These are phyloP conservation scores for Delonix regia DNA, from an alignment of 306 rosid species.

Conservation along the genomic window DNA sequence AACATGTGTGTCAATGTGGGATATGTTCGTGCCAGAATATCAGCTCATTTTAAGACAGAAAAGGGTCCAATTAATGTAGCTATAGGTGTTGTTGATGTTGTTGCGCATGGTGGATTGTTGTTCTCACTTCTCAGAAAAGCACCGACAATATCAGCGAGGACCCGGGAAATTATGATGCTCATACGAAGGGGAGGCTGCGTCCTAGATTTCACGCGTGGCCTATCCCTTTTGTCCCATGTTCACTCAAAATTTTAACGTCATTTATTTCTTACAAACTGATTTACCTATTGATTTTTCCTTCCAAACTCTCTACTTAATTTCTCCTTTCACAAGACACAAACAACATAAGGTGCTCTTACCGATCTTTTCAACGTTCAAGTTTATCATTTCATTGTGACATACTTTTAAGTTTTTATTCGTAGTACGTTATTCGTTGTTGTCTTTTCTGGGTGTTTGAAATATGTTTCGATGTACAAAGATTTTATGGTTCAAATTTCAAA, in stretches of 20 bases:
- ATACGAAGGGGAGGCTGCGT: conserved; percentile 35
- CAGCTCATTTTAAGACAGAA: neutral
- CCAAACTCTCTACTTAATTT: too few relatives aligned
- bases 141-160: conserved; percentile 34
- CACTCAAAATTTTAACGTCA: too few relatives aligned
- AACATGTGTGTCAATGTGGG: too few relatives aligned
- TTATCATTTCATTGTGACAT: neutral
- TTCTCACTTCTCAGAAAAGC: conserved; percentile 21
- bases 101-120: conserved; percentile 9
- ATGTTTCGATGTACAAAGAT: neutral
- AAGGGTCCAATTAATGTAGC: neutral
- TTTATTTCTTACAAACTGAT: too few relatives aligned
- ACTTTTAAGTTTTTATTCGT: neutral
- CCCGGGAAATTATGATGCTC: neutral
- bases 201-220: conserved; percentile 65
- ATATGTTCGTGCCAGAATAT: neutral
- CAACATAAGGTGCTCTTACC: neutral
- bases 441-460: neutral
- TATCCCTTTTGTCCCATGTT: too few relatives aligned
- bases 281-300: too few relatives aligned
- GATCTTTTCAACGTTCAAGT: neutral
- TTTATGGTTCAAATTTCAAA: neutral
- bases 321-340: too few relatives aligned
- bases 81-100: neutral
- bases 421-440: neutral